These are phyloP conservation scores for Microcera coccophila DNA, from an alignment of 2,329 filamentous ascomycete species.

Conservation along the genomic window DNA sequence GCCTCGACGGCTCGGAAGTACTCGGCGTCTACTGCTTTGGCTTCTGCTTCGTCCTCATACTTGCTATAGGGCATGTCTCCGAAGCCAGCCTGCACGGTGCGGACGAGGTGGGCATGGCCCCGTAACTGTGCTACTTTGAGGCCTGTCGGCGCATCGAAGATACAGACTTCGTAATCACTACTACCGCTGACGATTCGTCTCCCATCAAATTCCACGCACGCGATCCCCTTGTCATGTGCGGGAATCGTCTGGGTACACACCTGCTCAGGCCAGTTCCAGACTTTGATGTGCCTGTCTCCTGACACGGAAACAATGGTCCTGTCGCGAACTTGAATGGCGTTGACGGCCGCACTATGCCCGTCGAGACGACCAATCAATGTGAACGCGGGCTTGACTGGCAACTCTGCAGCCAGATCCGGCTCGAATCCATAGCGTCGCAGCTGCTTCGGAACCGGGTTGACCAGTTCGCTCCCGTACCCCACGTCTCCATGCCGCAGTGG, in stretches of 20 bases:
- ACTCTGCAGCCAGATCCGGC: slow-evolving; percentile 41
- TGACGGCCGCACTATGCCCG: slow-evolving; percentile 88
- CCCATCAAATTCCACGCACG: slow-evolving; percentile 94
- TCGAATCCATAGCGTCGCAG: slow-evolving; percentile 55
- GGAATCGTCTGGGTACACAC: slow-evolving; percentile 72
- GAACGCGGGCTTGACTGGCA: slow-evolving; percentile 60
- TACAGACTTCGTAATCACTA: slow-evolving; percentile 92
- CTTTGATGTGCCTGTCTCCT: slow-evolving; percentile 87
- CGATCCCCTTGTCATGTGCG: slow-evolving; percentile 92
- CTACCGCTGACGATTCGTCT: slow-evolving; percentile 91
- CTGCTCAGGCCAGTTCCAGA: slow-evolving; percentile 86
- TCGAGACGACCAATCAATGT: slow-evolving; percentile 73
- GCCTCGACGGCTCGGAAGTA: slow-evolving; percentile 62
- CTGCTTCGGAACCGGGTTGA: slow-evolving; percentile 52
- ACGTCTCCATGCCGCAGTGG: slow-evolving; percentile 59
- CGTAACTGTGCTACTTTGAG: slow-evolving; percentile 85
- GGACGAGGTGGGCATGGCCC: slow-evolving; percentile 78
- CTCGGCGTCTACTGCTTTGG: slow-evolving; percentile 65
- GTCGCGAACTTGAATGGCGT: slow-evolving; percentile 86
- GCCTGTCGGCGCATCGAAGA: slow-evolving; percentile 82
- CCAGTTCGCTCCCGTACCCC: slow-evolving; percentile 46
- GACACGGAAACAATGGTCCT: slow-evolving; percentile 91
- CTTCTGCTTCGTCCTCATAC: slow-evolving; percentile 69
- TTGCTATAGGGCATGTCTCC: slow-evolving; percentile 80
- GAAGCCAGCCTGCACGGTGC: slow-evolving; percentile 92